Base-by-base conservation (phyloP, 1,139 yeast species). In the Nakaseomyces nivariensis region DNA sequence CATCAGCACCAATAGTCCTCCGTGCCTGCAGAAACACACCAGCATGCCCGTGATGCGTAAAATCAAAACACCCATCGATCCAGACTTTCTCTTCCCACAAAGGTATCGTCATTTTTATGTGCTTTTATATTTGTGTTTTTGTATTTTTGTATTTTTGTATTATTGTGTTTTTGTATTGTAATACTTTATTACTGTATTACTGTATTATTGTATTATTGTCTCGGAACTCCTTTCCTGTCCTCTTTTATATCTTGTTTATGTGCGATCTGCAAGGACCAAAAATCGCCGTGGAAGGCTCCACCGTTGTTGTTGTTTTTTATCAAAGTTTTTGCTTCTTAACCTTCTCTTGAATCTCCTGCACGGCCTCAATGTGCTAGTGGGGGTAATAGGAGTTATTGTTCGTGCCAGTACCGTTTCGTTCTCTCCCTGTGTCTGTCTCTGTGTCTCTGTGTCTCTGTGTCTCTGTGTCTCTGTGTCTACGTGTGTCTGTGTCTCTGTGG, bases 11-110 rank as follows among this genome's bases (percentile, higher is more conserved):
- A 27, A 60, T 58, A n/a, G 65, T 60, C 40, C 60, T 56, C 29
- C 64, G 78, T 1, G 98, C 97, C 65, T 92, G 98, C 51, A 87
- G 71, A 78, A 92, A 81, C 27, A 97, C 98, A 24, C 97, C 97
- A 1, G 97, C 95, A 61, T 92, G 98, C 37, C 92, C 98, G 62
- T 92, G 97, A 65, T 92, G 98, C 38, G 95, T 88, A 70, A 92
- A 92, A 66, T 92, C 98, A 69, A 92, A 92, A 63, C 98, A 92
- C 0, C 98, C 98, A 65, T 92, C 98, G 41, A 92, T 81, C 98
- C 97, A 92, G 54, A 89, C 82, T 43, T 74, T 49, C 33, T 44
- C 33, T 7, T 33, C 36, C 25, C 45, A 33, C 25, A 46, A 38
- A n/a, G 17, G 36, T 38, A 46, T 24, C 31, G 48, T 46, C 48